Percentiles rank a stretch among this genome's conserved stretches.
Conservation (phyloP, 768 basidiomycete species). For the Porpolomopsis calyptriformis region DNA sequence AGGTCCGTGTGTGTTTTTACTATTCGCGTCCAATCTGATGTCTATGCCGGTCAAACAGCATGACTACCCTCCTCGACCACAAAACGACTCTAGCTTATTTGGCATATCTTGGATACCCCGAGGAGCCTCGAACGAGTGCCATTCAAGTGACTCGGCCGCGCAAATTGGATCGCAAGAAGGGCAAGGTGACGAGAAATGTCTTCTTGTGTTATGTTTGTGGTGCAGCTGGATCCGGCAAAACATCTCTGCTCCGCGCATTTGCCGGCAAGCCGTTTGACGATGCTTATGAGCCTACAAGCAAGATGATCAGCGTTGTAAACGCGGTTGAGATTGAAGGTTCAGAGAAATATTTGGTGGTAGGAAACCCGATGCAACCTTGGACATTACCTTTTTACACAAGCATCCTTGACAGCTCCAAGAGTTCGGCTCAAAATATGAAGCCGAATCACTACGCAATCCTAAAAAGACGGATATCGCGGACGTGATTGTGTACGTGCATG, state of each 20-base stretch:
- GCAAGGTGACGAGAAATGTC: slow-evolving; percentile 82
- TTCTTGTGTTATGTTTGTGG: slow-evolving; percentile 92
- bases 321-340: slow-evolving; percentile 88
- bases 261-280: slow-evolving; percentile 69
- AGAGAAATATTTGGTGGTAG: slow-evolving; percentile 92
- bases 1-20: slow-evolving; percentile 42
- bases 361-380: no score
- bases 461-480: slow-evolving; percentile 91
- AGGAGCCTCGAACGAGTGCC: slow-evolving; percentile 69
- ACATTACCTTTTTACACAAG: no score
- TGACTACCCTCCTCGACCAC: slow-evolving; percentile 95
- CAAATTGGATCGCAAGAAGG: slow-evolving; percentile 75
- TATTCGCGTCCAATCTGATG: slow-evolving; percentile 1
- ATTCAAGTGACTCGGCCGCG: slow-evolving; percentile 78
- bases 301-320: slow-evolving; percentile 87
- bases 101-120: slow-evolving; percentile 87
- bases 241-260: slow-evolving; percentile 74
- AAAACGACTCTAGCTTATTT: slow-evolving; percentile 88
- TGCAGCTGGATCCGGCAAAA: slow-evolving; percentile 94
- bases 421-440: slow-evolving; percentile 92
- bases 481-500: slow-evolving; percentile 91
- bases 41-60: slow-evolving; percentile 36
- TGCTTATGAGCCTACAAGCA: slow-evolving; percentile 80
- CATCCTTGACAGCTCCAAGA: slow-evolving; percentile 67
- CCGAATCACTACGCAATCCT: slow-evolving; percentile 75